Evolutionary conservation across 352 stramenopile species (phyloP), one percentile per base, ranked within the genome.

Genomic region (Phytophthora hybrid): DNA sequence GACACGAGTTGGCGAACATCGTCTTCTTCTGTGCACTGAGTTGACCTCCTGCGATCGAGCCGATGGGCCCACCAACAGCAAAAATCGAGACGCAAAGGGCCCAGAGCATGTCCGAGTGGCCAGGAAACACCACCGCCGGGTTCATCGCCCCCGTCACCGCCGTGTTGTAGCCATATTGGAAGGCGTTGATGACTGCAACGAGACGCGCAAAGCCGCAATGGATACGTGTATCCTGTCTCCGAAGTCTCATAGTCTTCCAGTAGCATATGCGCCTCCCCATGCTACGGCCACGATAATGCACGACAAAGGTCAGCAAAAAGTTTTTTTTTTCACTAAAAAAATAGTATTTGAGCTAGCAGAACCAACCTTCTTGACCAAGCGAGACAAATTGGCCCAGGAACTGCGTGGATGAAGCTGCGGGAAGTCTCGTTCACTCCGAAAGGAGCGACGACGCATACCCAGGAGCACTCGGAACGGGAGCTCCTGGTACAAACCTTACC

Each of bases 131-230:
- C 9, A 82, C 52, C 6, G 31, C 29, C 23, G 82, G 41, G 39
- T 90, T 84, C 63, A 91, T 81, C 5, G 79, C 84, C 16, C 86
- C 86, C 0, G 86, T 92, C 26, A 93, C 81, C 1, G 82, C 86
- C 21, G 83, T 93, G 63, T 93, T 93, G 83, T 90, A 93, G 58
- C 86, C 86, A 51, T 89, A 93, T 61, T 93, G 82, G 69, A 90
- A 88, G 3, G 82, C 80, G 19, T 78, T 84, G 63, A 93, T 80
- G 53, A 93, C 81, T 11, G 85, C 85, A 29, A 92, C 84, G 51
- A 80, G 67, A 58, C 85, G 89, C 49, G 84, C n/a, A 91, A 0
- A 86, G 34, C 34, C 91, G 56, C 60, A 93, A 71, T 39, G 85
- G 81, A 51, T 80, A 80, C 59, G 85, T 93, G 63, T 93, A 93